A percentile compares a stretch with the other conserved stretches of the same genome.
Conservation (phyloP, 2,329 filamentous ascomycete genomes). For the Mycosphaerella arachidis region DNA sequence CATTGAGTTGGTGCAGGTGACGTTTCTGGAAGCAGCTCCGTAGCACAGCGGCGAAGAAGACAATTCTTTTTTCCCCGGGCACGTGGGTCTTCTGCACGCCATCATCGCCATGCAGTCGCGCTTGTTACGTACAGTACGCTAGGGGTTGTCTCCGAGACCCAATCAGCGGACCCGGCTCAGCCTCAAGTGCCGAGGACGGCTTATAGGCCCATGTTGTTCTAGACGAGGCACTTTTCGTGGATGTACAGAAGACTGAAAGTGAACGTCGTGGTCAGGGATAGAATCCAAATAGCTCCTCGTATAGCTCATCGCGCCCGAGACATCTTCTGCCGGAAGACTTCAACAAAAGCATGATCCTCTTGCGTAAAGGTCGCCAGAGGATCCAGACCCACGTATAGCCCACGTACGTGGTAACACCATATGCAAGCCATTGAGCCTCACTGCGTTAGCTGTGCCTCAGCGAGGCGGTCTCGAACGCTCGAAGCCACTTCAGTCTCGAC, state of each 20-base stretch:
- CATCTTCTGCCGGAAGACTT: neutral
- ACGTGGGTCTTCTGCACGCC: neutral
- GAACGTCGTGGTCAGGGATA: neutral
- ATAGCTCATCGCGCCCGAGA: neutral
- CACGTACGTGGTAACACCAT: conserved; percentile 6
- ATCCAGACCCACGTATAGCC: neutral
- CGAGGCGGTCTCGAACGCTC: conserved; percentile 19
- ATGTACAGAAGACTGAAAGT: neutral
- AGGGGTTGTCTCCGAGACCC: neutral
- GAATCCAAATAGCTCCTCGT: neutral
- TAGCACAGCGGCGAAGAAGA: neutral
- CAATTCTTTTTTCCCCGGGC: neutral
- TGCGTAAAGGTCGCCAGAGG: neutral
- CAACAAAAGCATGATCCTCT: neutral
- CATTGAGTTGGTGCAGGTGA: neutral
- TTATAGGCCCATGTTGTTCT: neutral
- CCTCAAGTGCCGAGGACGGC: neutral
- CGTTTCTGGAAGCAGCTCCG: neutral
- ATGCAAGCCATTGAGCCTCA: neutral
- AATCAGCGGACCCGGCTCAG: neutral
- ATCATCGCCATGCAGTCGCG: neutral
- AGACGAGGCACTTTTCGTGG: neutral
- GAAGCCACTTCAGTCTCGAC: conserved; percentile 21
- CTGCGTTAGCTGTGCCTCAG: conserved; percentile 1
- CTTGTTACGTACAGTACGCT: neutral